Evolutionary conservation across 1,284 basidiomycete genomes (phyloP), one percentile per base, ranked within the genome.

Genomic region (Naganishia cerealis): DNA sequence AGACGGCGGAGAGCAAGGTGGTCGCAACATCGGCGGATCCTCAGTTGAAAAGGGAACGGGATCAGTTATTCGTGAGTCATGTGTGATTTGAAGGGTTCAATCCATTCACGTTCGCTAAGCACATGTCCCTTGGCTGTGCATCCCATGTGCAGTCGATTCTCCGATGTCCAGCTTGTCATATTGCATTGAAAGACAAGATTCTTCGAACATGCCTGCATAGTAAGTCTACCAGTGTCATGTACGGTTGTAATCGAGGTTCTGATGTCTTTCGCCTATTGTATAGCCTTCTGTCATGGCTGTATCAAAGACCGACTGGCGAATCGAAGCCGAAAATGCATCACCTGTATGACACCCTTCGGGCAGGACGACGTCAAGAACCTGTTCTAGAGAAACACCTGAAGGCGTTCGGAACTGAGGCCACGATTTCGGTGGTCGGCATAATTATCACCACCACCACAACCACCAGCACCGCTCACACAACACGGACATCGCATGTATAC

Each of bases 131-230:
- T 21, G 59, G 6, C 29, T 13, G 36, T 29, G 1, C 12, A 18
- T 16, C 42, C 36, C 38, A 59, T 78, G 29, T 33, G 29, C 6
- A 95, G 92, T 86, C 86, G 78, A 82, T 98, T 54, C 85, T 99
- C 56, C 90, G 91, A 75, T 99, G 96, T 80, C 93, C 92, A 26
- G 92, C 91, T 10, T 99, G 95, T 82, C 87, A 88, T 71, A 84
- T 87, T 70, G 86, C 89, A 70, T 90, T 95, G 81, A 90, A 94
- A 65, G 87, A 88, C 71, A 90, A 91, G 42, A 87, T 94, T 68
- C 87, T 99, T 73, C 90, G 88, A 33, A 94, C 94, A 78, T 99
- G 95, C 83, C 88, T 91, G 86, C 94, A 97, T 78, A 92, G 92
- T 94, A 78, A 75, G 90, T 86, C 57, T 36, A 54, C 67, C 61